These are phyloP conservation scores for Entomortierella beljakovae DNA, from an alignment of 192 early-diverging fungal species.

Conservation along the genomic window DNA sequence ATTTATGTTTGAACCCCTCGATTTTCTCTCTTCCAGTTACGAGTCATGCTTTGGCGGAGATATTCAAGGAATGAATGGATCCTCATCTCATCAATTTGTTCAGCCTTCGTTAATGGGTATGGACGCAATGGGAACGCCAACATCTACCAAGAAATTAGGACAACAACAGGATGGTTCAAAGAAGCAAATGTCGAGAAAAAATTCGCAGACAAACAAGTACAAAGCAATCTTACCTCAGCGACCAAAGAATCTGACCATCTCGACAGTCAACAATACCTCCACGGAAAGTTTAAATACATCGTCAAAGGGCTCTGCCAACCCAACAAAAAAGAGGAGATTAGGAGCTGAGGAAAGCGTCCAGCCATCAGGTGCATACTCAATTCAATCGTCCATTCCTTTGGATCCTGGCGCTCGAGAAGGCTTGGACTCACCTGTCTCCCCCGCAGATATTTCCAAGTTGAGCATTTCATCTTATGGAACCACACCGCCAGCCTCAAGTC, in stretches of 20 bases:
- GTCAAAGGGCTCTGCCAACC: neutral
- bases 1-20: slow-evolving; percentile 45
- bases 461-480: neutral
- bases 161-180: neutral
- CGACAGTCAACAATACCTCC: neutral
- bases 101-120: neutral
- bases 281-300: neutral
- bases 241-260: slow-evolving; percentile 2
- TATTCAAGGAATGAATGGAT: neutral
- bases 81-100: slow-evolving; percentile 11
- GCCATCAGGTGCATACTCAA: neutral
- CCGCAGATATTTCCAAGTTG: slow-evolving; percentile 7
- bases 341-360: neutral
- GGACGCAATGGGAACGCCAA: neutral
- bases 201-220: neutral
- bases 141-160: neutral
- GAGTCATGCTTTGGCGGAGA: slow-evolving; percentile 14
- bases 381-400: slow-evolving; percentile 4
- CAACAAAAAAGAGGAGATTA: slow-evolving; percentile 14
- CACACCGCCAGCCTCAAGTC: neutral
- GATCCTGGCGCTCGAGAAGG: neutral
- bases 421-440: slow-evolving; percentile 12
- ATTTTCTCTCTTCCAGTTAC: slow-evolving; percentile 21
- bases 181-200: neutral
- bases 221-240: slow-evolving; percentile 13